Evolutionary conservation across 1,139 yeast genomes (phyloP).

Genomic region (Ogataea hybrid): DNA sequence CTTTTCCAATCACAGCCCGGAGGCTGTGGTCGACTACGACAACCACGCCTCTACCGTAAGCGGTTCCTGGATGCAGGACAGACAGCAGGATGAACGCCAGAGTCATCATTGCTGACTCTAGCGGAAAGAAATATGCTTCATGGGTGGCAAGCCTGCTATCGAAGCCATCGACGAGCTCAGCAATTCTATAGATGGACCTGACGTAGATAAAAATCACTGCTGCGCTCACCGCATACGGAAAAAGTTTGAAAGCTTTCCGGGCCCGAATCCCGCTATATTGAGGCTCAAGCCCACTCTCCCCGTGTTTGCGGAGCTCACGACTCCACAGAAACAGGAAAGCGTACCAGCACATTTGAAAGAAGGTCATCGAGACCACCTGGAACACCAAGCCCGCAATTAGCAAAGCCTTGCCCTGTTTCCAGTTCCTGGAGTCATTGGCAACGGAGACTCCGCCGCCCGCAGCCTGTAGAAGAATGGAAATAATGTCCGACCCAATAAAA

Average conservation of each 20-base stretch:
- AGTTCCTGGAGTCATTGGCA: constrained; percentile 32
- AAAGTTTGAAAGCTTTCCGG: constrained; percentile 42
- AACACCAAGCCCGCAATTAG: constrained; percentile 81
- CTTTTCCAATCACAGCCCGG: background rate
- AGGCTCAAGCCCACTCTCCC: constrained; percentile 35
- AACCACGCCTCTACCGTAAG: constrained; percentile 40
- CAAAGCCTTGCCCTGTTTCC: constrained; percentile 56
- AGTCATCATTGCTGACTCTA: constrained; percentile 73
- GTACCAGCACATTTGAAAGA: constrained; percentile 58
- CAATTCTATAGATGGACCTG: constrained; percentile 78
- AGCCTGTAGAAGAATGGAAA: constrained; percentile 72
- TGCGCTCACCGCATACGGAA: constrained; percentile 50
- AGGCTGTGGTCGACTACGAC: constrained; percentile 1
- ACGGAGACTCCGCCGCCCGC: constrained; percentile 74
- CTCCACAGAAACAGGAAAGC: constrained; percentile 49
- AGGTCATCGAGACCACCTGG: constrained; percentile 72
- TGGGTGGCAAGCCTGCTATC: constrained; percentile 62
- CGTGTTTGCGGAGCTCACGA: constrained; percentile 29
- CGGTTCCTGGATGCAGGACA: constrained; percentile 63
- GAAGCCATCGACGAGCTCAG: constrained; percentile 81
- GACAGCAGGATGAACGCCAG: constrained; percentile 46
- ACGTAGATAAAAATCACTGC: constrained; percentile 61
- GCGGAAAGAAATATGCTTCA: constrained; percentile 70
- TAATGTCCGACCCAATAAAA: constrained; percentile 29
- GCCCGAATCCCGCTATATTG: constrained; percentile 42